Conservation (phyloP, 306 rosid species). For the Ceratonia siliqua region DNA sequence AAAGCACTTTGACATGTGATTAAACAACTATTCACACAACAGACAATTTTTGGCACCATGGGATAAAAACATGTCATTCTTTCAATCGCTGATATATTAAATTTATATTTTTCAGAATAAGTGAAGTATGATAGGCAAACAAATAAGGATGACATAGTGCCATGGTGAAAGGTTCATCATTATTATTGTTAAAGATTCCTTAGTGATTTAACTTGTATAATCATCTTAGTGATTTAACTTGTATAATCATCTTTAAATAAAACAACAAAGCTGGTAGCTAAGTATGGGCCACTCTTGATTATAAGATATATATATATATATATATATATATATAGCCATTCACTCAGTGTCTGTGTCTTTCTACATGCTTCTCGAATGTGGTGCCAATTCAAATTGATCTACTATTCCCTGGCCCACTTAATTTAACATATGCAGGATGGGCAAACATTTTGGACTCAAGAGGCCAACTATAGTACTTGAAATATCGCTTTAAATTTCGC, state of each 20-base stretch:
- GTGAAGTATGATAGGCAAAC: too few species aligned
- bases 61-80: too few species aligned
- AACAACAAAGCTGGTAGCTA: not conserved
- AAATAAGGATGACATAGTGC: not conserved
- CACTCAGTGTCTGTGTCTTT: not conserved
- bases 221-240: not conserved
- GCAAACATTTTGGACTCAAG: not conserved
- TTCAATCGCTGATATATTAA: too few species aligned
- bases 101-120: too few species aligned
- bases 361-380: not conserved
- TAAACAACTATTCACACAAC: too few species aligned
- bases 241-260: not conserved
- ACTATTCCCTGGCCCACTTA: not conserved
- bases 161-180: too few species aligned
- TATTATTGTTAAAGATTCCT: not conserved
- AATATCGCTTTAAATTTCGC: conserved; percentile 74
- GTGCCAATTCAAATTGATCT: not conserved
- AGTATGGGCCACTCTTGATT: conserved; percentile 23
- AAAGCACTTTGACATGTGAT: too few species aligned
- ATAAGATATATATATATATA: too few species aligned
- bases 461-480: too few species aligned
- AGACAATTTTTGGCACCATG: too few species aligned
- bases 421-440: not conserved
- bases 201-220: not conserved
- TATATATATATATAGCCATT: not conserved